Evolutionary conservation across 2,329 filamentous ascomycete species (phyloP).

Genomic region (Akanthomyces lecanii): DNA sequence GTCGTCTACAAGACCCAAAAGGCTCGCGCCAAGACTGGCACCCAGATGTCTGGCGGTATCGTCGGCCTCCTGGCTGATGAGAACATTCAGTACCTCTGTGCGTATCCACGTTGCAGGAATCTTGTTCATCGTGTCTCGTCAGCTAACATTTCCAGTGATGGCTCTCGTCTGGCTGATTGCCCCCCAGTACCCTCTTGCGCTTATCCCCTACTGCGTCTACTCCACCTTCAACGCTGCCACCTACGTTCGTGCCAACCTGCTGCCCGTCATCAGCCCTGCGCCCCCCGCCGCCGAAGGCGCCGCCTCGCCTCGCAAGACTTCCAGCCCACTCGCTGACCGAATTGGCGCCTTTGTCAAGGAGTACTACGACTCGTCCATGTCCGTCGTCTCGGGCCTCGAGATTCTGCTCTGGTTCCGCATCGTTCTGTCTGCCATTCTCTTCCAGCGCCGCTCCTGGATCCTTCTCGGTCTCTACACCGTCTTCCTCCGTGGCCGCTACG

Average conservation of each 20-base stretch:
- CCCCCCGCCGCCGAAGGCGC: conserved; percentile 48
- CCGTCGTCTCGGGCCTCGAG: conserved; percentile 82
- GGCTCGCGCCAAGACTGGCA: conserved; percentile 72
- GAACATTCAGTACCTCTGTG: conserved; percentile 96
- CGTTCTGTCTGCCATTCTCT: conserved; percentile 74
- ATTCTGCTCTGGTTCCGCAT: conserved; percentile 83
- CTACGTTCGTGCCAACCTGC: conserved; percentile 88
- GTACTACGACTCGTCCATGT: conserved; percentile 97
- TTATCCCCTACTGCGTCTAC: conserved; percentile 94
- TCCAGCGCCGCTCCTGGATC: conserved; percentile 88
- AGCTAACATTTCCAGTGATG: conserved; percentile 59
- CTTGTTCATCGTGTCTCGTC: not conserved
- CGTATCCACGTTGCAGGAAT: conserved; percentile 30
- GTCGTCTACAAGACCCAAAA: conserved; percentile 98
- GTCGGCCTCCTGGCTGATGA: conserved; percentile 75
- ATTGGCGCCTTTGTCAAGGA: conserved; percentile 95
- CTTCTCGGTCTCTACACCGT: conserved; percentile 79
- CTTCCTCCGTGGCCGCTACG: conserved; percentile 86
- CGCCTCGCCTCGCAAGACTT: conserved; percentile 50
- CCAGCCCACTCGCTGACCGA: conserved; percentile 66
- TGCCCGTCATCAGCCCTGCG: conserved; percentile 77
- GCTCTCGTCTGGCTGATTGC: conserved; percentile 92
- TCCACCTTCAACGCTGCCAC: conserved; percentile 98
- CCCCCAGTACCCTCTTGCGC: conserved; percentile 81
- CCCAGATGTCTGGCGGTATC: conserved; percentile 54